A percentile compares a stretch with the other conserved stretches of the same genome.
Conservation (phyloP, 495 filamentous ascomycete genomes). For the Penicillium turbatum region DNA sequence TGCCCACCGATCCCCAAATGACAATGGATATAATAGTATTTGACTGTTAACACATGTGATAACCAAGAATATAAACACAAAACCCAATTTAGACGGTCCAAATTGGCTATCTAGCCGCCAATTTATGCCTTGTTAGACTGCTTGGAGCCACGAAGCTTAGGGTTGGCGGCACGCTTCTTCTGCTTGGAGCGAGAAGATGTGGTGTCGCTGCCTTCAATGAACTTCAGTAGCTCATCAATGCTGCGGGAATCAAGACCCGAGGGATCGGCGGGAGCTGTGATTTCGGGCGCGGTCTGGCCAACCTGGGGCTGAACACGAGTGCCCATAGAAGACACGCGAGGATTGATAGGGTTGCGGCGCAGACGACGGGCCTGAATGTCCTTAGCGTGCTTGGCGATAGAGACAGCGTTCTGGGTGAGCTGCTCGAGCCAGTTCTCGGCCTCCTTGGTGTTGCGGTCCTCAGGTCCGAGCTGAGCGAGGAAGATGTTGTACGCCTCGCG, state of each 20-base stretch:
- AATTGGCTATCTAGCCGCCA: neutral
- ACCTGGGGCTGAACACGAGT: constrained; percentile 50
- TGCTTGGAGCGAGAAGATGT: constrained; percentile 53
- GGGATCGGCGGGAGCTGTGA: constrained; percentile 34
- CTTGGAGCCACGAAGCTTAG: constrained; percentile 58
- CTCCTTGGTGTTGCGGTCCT: constrained; percentile 94
- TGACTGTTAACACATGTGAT: constrained; percentile 35
- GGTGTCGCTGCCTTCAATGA: constrained; percentile 71
- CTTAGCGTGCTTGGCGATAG: constrained; percentile 86
- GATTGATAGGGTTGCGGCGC: constrained; percentile 53
- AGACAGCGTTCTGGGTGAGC: constrained; percentile 90
- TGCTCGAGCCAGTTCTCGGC: constrained; percentile 93
- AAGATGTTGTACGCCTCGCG: constrained; percentile 95
- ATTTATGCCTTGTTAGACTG: constrained; percentile 35
- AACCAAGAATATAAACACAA: constrained; percentile 23
- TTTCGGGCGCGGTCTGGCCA: constrained; percentile 50
- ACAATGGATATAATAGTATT: constrained; percentile 26
- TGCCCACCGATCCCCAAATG: constrained; percentile 23
- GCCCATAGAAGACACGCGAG: constrained; percentile 50
- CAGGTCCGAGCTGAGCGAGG: constrained; percentile 71
- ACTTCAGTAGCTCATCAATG: constrained; percentile 82
- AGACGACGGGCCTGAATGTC: constrained; percentile 69
- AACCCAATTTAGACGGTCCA: constrained; percentile 3
- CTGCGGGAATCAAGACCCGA: constrained; percentile 61
- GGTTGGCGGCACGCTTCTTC: constrained; percentile 67